Conservation (phyloP, 148 eudicot genomes). For the Chenopodium quinoa region DNA sequence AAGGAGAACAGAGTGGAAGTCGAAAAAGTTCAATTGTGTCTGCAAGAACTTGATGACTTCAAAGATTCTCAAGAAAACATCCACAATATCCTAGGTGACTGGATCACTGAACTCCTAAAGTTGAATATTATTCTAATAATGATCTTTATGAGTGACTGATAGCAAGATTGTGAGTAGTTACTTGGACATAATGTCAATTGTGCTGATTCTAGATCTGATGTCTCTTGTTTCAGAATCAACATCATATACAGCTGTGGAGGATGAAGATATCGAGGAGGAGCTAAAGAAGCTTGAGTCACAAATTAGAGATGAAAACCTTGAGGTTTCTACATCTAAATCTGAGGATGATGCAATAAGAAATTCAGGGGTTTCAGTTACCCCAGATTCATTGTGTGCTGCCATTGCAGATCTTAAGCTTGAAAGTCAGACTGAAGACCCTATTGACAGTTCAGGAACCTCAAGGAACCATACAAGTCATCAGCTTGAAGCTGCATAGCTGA, state of each 20-base stretch:
- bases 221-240: slow-evolving; percentile 39
- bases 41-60: slow-evolving; percentile 66
- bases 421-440: slow-evolving; percentile 3
- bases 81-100: slow-evolving; percentile 57
- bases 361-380: slow-evolving; percentile 28
- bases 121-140: neutral
- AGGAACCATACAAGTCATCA: slow-evolving; percentile 6
- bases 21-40: slow-evolving; percentile 64
- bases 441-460: neutral
- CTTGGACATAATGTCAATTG: neutral
- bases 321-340: slow-evolving; percentile 23
- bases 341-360: slow-evolving; percentile 20
- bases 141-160: neutral
- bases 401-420: slow-evolving; percentile 52
- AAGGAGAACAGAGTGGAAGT: slow-evolving; percentile 54
- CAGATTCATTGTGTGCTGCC: slow-evolving; percentile 48
- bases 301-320: slow-evolving; percentile 30
- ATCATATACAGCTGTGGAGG: slow-evolving; percentile 39
- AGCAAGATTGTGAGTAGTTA: neutral
- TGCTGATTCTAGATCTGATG: neutral
- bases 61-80: slow-evolving; percentile 53
- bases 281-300: slow-evolving; percentile 55
- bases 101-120: neutral
- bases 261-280: slow-evolving; percentile 75
- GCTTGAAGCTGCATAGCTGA: slow-evolving; percentile 23